phyloP scores from a whole-genome alignment of 495 filamentous ascomycete genomes.

The Pyronema domesticum region DNA sequence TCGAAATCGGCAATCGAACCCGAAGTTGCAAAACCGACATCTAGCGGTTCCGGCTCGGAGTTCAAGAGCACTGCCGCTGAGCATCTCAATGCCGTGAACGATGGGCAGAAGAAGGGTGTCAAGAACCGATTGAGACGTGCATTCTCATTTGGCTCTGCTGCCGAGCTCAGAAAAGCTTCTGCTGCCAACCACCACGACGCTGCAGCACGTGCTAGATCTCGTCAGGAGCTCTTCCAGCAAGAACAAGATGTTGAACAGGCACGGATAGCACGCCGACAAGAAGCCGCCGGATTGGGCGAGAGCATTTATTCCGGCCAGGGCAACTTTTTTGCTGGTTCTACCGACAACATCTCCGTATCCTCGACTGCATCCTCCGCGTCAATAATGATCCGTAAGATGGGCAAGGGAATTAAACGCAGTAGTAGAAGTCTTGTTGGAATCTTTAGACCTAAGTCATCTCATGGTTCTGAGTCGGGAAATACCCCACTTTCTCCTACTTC shows the following conservation, averaged over 20 bases:
- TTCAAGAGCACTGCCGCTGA: conserved; percentile 46
- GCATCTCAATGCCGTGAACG: conserved; percentile 62
- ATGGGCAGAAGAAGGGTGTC: conserved; percentile 47
- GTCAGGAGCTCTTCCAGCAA: conserved; percentile 51
- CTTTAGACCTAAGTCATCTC: conserved; percentile 83
- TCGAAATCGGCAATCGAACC: conserved; percentile 44
- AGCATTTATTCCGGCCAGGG: conserved; percentile 85
- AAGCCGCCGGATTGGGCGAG: conserved; percentile 75
- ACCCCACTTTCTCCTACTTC: conserved; percentile 35
- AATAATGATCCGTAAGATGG: conserved; percentile 99
- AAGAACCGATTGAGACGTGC: conserved; percentile 80
- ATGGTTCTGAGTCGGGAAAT: conserved; percentile 58
- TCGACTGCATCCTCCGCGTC: conserved; percentile 96
- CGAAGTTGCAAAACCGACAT: conserved; percentile 8
- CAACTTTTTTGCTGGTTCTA: conserved; percentile 73
- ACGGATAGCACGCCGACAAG: conserved; percentile 79
- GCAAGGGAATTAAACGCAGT: conserved; percentile 86
- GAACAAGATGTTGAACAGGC: conserved; percentile 70
- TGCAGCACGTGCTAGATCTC: conserved; percentile 43
- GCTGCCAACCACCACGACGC: conserved; percentile 45
- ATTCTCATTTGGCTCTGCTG: conserved; percentile 93
- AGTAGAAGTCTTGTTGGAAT: conserved; percentile 79
- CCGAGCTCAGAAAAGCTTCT: conserved; percentile 66
- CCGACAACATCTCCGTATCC: conserved; percentile 90
- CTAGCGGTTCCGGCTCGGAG: background rate